Conservation (phyloP, 148 eudicot species). For the Spergularia marina region DNA sequence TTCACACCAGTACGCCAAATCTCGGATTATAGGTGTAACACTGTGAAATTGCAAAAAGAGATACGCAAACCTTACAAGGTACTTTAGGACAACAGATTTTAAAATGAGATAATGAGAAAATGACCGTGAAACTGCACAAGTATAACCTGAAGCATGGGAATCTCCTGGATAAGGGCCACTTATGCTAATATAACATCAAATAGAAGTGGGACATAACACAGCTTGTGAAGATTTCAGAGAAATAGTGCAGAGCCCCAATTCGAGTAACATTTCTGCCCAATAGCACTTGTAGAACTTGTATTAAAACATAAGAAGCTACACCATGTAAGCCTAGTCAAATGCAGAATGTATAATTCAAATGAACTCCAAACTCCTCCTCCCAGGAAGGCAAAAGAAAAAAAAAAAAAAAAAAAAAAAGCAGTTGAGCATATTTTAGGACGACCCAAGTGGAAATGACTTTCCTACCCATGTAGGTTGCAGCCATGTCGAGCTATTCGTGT, state of each 20-base stretch:
- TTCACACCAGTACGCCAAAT: not conserved
- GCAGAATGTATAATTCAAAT: not conserved
- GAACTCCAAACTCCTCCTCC: not conserved
- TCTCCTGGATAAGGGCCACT: not conserved
- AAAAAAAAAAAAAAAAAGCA: not conserved
- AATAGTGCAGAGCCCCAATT: not conserved
- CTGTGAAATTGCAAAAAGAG: no score
- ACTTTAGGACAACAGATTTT: no score
- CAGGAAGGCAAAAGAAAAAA: not conserved
- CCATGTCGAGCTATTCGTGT: not conserved
- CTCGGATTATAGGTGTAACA: no score
- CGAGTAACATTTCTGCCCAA: no score
- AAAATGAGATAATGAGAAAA: no score
- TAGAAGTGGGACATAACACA: not conserved
- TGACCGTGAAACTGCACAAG: not conserved
- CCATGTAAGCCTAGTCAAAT: not conserved
- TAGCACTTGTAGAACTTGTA: no score
- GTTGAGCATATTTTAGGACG: not conserved
- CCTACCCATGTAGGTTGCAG: not conserved
- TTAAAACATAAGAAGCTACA: not conserved
- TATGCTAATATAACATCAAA: not conserved
- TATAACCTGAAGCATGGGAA: not conserved
- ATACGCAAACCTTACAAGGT: no score
- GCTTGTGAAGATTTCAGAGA: not conserved
- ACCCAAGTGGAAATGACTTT: conserved; percentile 1